Percentiles rank a stretch among this genome's conserved stretches.
These are phyloP conservation scores for Physcia stellaris DNA, from an alignment of 495 filamentous ascomycete genomes.

Conservation along the genomic window DNA sequence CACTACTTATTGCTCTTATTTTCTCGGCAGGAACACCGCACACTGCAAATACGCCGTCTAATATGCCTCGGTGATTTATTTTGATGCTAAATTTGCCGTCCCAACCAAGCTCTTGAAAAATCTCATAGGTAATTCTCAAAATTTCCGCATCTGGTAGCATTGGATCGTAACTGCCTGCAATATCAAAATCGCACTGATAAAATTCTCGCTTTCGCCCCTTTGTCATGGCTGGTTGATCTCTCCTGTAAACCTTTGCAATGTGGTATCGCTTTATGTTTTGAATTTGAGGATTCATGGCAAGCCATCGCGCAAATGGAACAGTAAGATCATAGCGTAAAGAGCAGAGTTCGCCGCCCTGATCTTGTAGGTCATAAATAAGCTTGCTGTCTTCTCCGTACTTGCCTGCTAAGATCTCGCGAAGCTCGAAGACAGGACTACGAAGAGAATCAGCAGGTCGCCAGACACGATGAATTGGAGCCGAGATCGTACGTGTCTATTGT, in stretches of 20 bases:
- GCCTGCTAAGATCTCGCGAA: constrained; percentile 64
- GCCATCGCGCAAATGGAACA: constrained; percentile 78
- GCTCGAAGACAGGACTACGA: constrained; percentile 53
- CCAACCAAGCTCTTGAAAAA: constrained; percentile 64
- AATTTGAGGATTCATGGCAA: constrained; percentile 66
- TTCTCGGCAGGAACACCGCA: constrained; percentile 80
- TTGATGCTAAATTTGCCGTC: constrained; percentile 65
- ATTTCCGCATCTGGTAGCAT: constrained; percentile 97
- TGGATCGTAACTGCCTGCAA: constrained; percentile 78
- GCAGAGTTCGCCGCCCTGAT: constrained; percentile 76
- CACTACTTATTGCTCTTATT: constrained; percentile 73
- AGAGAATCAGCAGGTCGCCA: not conserved
- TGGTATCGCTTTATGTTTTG: constrained; percentile 76
- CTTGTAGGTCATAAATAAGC: constrained; percentile 76
- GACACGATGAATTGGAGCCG: not conserved
- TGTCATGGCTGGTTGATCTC: constrained; percentile 70
- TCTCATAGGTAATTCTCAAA: constrained; percentile 66
- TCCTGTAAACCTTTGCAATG: constrained; percentile 76
- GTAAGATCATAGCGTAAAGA: constrained; percentile 84
- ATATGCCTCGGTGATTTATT: constrained; percentile 87
- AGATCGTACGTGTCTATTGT: constrained; percentile 59
- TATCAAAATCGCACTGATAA: constrained; percentile 96
- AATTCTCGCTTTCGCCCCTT: constrained; percentile 94
- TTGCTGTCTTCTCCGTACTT: constrained; percentile 91
- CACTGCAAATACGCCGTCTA: constrained; percentile 84